phyloP scores from a whole-genome alignment of 129 eudicot genomes.

The Gnaphalium uliginosum region DNA sequence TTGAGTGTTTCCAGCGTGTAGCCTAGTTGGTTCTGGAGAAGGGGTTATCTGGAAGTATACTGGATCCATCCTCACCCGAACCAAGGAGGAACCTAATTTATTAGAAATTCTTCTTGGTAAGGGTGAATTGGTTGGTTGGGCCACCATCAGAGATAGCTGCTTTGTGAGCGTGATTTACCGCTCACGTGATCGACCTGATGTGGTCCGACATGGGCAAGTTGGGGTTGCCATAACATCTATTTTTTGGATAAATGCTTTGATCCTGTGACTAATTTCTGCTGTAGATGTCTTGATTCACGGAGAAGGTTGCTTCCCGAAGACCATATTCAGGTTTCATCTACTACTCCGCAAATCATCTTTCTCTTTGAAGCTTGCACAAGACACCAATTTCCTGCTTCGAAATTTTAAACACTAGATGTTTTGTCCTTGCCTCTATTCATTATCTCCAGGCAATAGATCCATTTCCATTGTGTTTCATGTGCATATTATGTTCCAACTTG shows the following conservation, averaged over 20 bases:
- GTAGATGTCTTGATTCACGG: constrained; percentile 79
- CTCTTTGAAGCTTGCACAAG: too few relatives aligned
- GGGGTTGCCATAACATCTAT: neutral
- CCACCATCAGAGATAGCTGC: neutral
- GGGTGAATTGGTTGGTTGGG: neutral
- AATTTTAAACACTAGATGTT: too few relatives aligned
- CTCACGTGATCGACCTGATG: neutral
- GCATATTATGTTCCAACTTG: neutral
- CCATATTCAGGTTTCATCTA: constrained; percentile 75
- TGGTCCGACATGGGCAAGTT: neutral
- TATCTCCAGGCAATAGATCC: neutral
- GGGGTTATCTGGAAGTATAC: too few relatives aligned
- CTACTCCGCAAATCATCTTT: neutral
- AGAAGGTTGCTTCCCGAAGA: constrained; percentile 60
- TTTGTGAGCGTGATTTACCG: neutral
- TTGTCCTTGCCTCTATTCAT: neutral
- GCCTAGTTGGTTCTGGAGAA: too few relatives aligned
- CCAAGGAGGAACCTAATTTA: too few relatives aligned
- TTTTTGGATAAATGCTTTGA: neutral
- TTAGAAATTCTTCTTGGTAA: too few relatives aligned
- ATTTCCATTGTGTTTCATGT: neutral
- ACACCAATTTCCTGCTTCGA: too few relatives aligned
- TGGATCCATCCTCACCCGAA: too few relatives aligned
- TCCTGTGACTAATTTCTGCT: constrained; percentile 7
- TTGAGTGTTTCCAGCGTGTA: too few relatives aligned